These are phyloP conservation scores for Yamadazyma friedrichii DNA, from an alignment of 1,139 yeast genomes.

Conservation along the genomic window DNA sequence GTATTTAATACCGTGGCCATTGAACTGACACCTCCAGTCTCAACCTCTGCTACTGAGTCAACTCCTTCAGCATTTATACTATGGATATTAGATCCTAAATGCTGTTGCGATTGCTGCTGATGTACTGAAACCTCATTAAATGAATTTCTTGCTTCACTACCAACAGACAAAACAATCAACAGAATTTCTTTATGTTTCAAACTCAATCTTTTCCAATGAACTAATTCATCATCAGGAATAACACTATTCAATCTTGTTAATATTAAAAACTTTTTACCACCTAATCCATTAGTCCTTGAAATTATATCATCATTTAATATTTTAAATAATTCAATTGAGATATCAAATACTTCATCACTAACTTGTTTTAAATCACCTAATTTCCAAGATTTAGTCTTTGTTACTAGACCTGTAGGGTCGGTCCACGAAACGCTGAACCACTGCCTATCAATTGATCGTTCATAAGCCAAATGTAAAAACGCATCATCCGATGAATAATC, in stretches of 20 bases:
- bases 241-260: constrained; percentile 69
- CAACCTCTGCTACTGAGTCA: not conserved
- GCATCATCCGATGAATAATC: constrained; percentile 57
- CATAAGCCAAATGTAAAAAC: constrained; percentile 82
- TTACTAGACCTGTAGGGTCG: constrained; percentile 72
- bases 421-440: constrained; percentile 93
- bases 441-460: constrained; percentile 72
- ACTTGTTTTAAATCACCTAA: constrained; percentile 32
- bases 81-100: not conserved
- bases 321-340: constrained; percentile 38
- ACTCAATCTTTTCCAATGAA: constrained; percentile 74
- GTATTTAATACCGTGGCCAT: not conserved
- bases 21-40: not conserved
- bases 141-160: constrained; percentile 57
- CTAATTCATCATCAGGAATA: constrained; percentile 74
- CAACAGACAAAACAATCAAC: constrained; percentile 72
- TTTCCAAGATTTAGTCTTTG: constrained; percentile 65
- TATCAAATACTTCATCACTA: constrained; percentile 41
- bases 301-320: constrained; percentile 33
- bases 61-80: not conserved
- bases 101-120: not conserved
- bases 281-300: constrained; percentile 29
- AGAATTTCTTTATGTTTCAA: constrained; percentile 59
- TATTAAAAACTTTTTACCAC: constrained; percentile 63
- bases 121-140: constrained; percentile 21